Conservation (phyloP, 768 basidiomycete species). For the Boletales sp. region DNA sequence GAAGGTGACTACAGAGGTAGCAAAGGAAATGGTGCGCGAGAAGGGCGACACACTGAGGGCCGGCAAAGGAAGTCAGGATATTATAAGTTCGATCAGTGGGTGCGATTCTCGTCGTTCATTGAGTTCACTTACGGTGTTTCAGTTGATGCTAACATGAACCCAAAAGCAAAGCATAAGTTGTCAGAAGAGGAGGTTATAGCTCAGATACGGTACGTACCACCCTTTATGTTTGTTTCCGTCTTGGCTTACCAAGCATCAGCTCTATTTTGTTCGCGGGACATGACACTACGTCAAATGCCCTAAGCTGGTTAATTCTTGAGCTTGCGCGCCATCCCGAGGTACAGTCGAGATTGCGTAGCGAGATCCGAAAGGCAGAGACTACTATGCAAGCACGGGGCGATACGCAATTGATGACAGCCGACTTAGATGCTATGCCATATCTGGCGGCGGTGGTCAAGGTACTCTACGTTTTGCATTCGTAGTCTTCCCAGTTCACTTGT, state of each 20-base stretch:
- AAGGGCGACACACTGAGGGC: conserved; percentile 9
- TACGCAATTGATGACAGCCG: conserved; percentile 25
- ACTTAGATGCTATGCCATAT: conserved; percentile 53
- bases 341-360: conserved; percentile 54
- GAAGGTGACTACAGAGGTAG: conserved; percentile 3
- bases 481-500: not conserved
- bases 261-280: conserved; percentile 49
- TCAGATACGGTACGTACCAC: conserved; percentile 15
- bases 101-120: not conserved
- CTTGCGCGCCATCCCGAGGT: conserved; percentile 54
- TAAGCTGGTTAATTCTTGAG: conserved; percentile 39
- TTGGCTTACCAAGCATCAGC: conserved; percentile 20
- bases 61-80: conserved; percentile 14
- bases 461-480: not conserved
- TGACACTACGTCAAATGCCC: conserved; percentile 50
- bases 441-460: conserved; percentile 29
- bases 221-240: not conserved
- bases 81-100: conserved; percentile 38
- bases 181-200: conserved; percentile 9
- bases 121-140: not conserved
- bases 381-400: not conserved
- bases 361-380: conserved; percentile 9
- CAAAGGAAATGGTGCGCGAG: conserved; percentile 17
- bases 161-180: conserved; percentile 21
- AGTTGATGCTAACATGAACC: conserved; percentile 30